Evolutionary conservation across 192 early-diverging fungal genomes (phyloP).

Genomic region (Entomortierella beljakovae): DNA sequence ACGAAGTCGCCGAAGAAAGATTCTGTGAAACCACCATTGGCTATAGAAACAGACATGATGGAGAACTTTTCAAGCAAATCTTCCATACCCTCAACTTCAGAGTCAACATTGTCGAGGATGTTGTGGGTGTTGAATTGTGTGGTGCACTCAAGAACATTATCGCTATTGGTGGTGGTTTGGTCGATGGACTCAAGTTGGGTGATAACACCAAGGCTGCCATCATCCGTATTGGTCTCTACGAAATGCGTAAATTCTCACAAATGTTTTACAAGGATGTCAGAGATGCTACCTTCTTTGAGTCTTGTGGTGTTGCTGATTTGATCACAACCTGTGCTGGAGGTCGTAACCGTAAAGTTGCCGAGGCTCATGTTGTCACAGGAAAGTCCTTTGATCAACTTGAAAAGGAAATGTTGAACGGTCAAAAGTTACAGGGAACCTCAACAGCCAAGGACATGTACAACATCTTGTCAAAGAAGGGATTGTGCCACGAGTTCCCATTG

Average conservation of each 20-base stretch:
- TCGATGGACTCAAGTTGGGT: slow-evolving; percentile 93
- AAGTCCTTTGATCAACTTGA: slow-evolving; percentile 95
- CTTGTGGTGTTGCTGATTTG: slow-evolving; percentile 96
- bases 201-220: slow-evolving; percentile 99
- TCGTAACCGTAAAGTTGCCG: slow-evolving; percentile 93
- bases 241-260: slow-evolving; percentile 95
- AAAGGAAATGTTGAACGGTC: slow-evolving; percentile 92
- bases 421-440: slow-evolving; percentile 96
- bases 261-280: slow-evolving; percentile 85
- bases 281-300: slow-evolving; percentile 96
- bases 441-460: slow-evolving; percentile 89
- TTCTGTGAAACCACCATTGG: slow-evolving; percentile 98
- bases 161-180: slow-evolving; percentile 95
- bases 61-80: slow-evolving; percentile 78
- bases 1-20: slow-evolving; percentile 92
- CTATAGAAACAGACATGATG: slow-evolving; percentile 75
- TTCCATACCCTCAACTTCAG: slow-evolving; percentile 93
- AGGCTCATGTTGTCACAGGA: slow-evolving; percentile 91
- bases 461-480: slow-evolving; percentile 73
- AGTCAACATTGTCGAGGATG: slow-evolving; percentile 87
- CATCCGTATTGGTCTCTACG: slow-evolving; percentile 93
- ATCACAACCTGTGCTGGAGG: slow-evolving; percentile 98
- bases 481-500: slow-evolving; percentile 78
- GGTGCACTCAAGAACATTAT: slow-evolving; percentile 99
- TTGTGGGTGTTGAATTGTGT: slow-evolving; percentile 95